These are phyloP conservation scores for Fistulinella cinereoalba DNA, from an alignment of 1,284 basidiomycete genomes.

Conservation along the genomic window DNA sequence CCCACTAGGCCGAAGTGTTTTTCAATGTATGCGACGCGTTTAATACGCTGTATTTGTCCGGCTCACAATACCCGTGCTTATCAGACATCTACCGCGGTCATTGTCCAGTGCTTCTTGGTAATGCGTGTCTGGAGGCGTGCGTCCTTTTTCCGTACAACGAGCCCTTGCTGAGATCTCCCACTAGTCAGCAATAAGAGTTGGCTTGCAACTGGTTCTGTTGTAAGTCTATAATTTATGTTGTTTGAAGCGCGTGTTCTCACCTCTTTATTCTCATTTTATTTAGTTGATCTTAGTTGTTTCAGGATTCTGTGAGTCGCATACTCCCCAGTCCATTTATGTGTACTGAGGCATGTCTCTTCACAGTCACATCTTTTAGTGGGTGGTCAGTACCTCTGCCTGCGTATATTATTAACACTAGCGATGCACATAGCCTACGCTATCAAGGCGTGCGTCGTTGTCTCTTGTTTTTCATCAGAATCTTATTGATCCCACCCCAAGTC, in stretches of 20 bases:
- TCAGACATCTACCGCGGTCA: slow-evolving; percentile 32
- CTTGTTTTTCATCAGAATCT: not conserved
- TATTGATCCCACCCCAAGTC: slow-evolving; percentile 19
- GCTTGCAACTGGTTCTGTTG: slow-evolving; percentile 4
- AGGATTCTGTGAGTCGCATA: slow-evolving; percentile 49
- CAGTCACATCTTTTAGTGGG: slow-evolving; percentile 22
- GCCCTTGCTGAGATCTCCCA: not conserved
- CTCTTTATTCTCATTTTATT: not conserved
- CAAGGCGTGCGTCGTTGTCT: slow-evolving; percentile 36
- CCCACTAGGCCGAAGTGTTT: slow-evolving; percentile 34
- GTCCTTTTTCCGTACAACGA: not conserved
- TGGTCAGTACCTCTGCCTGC: not conserved
- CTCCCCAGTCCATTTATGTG: not conserved
- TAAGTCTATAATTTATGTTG: slow-evolving; percentile 5
- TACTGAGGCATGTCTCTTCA: slow-evolving; percentile 3
- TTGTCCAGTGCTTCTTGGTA: slow-evolving; percentile 37
- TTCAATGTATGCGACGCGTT: slow-evolving; percentile 28
- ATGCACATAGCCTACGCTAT: slow-evolving; percentile 36
- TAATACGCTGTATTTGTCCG: not conserved
- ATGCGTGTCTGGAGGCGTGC: slow-evolving; percentile 28
- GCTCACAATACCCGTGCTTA: not conserved
- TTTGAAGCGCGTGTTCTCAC: not conserved
- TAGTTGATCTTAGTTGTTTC: slow-evolving; percentile 38
- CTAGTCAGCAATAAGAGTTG: slow-evolving; percentile 29
- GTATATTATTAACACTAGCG: slow-evolving; percentile 4